phyloP scores from a whole-genome alignment of 495 filamentous ascomycete species.

The Xylaria scruposa region DNA sequence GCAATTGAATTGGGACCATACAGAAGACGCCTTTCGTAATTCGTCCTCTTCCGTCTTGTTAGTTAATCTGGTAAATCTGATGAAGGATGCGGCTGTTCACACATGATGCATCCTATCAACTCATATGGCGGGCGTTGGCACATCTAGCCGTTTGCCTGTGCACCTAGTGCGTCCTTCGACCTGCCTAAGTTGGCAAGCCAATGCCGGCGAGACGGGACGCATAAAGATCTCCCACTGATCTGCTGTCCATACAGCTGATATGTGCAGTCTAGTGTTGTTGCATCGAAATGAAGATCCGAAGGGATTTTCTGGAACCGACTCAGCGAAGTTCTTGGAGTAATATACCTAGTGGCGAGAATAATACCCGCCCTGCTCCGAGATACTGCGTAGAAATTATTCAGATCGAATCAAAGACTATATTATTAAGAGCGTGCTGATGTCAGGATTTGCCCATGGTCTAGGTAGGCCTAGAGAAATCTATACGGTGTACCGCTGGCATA shows the following conservation, averaged over 20 bases:
- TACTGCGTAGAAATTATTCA: not conserved
- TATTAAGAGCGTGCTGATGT: not conserved
- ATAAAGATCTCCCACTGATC: slow-evolving; percentile 16
- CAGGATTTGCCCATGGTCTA: not conserved
- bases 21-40: slow-evolving; percentile 9
- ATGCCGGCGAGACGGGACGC: slow-evolving; percentile 25
- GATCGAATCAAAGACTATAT: not conserved
- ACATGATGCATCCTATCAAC: not conserved
- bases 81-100: slow-evolving; percentile 23
- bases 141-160: slow-evolving; percentile 1
- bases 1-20: slow-evolving; percentile 16
- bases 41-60: not conserved
- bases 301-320: not conserved
- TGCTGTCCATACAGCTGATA: not conserved
- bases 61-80: slow-evolving; percentile 3
- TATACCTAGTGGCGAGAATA: not conserved
- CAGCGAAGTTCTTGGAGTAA: not conserved
- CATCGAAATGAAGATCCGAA: slow-evolving; percentile 12
- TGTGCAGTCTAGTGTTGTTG: not conserved
- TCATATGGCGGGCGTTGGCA: slow-evolving; percentile 5
- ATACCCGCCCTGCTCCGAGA: not conserved
- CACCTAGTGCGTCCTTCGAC: slow-evolving; percentile 2
- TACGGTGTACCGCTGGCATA: not conserved
- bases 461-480: not conserved
- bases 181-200: slow-evolving; percentile 28